Base-by-base conservation (phyloP, 257 asterid genomes). In the Gentiana dahurica region DNA sequence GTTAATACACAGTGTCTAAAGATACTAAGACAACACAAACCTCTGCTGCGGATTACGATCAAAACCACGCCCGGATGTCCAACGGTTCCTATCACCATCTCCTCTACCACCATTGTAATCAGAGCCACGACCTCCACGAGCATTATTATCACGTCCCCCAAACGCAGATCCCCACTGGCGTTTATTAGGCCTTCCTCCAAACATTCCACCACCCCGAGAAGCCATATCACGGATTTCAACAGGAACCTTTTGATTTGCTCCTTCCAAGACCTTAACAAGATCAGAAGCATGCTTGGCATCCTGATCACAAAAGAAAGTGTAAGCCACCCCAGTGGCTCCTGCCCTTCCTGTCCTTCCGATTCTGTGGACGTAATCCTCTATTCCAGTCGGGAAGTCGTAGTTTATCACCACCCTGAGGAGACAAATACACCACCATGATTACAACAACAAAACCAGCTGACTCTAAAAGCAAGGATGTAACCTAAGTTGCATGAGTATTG, bases 291-390 rank as follows among this genome's bases (percentile, higher is more conserved):
- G 81, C 75, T 79, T 92, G 0, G 86, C 85, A 68, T 92, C 97
- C 69, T 92, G 90, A 70, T 80, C 94, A 62, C 79, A 61, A 7
- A 92, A 71, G 71, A 92, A 92, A 6, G 99, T 85, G 48, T 78
- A 80, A 5, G 99, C 93, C 55, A 73, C 67, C 12, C 99, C 99
- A 50, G 95, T 83, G 15, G 99, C 99, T 58, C 99, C 99, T 2
- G 97, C 99, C 49, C 99, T 81, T 36, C 99, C 99, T 3, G 99
- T 92, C 76, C 99, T 92, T 71, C 99, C 99, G n/a, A 92, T 86
- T 66, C 99, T 81, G 83, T 92, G 99, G 60, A 92, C 99, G 57
- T 92, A 92, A 73, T 88, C 97, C 81, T 92, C 99, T 57, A 92
- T 63, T 54, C 99, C 99, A 1, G 73, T 86, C 9, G 99, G 99